Base-by-base conservation (phyloP, 345 rosid genomes). In the Linum lewisii region DNA sequence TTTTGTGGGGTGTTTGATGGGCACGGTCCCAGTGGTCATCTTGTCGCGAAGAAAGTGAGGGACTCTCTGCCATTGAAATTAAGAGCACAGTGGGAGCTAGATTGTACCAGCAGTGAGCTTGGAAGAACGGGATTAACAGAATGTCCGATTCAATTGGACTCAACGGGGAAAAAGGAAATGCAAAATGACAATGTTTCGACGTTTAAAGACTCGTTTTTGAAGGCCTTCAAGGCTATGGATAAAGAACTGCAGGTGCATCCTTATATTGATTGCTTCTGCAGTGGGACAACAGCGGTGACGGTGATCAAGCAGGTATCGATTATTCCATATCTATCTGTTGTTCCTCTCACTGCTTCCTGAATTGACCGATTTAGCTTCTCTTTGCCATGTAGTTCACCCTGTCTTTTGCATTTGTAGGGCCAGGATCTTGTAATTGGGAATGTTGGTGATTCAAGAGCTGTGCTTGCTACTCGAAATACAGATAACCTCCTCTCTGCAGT, bases 1-100 rank as follows among this genome's bases (percentile, higher is more conserved):
- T 90, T 94, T 73, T 87, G 97, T 73, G 99, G 99, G 54, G 87
- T 94, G 42, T 94, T 94, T 74, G 99, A 94, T 80, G 99, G 99
- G 19, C 99, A 94, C 42, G 99, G 99, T 52, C 99, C 99, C 0
- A 84, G 71, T 59, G 99, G 99, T 63, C 97, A 94, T 70, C 72
- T 87, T 95, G 99, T 90, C 70, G 99, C 99, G 37, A 94, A 71
- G 77, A 85, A 79, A 77, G 97, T 94, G 59, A 78, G 99, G 72
- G 99, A 94, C 71, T 77, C 77, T 61, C 97, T 94, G 76, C 99
- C 99, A 24, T 75, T 75, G 63, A 90, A 82, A 60, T 65, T 94
- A 77, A 83, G 81, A 75, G 65, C 97, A 64, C 75, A 84, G 14
- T 87, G 95, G 93, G 93, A 90, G 70, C 83, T 81, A 53, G 80